A percentile compares a stretch with the other conserved stretches of the same genome.
phyloP scores from a whole-genome alignment of 176 grass and related monocot species.

The Aegilops tauschii region DNA sequence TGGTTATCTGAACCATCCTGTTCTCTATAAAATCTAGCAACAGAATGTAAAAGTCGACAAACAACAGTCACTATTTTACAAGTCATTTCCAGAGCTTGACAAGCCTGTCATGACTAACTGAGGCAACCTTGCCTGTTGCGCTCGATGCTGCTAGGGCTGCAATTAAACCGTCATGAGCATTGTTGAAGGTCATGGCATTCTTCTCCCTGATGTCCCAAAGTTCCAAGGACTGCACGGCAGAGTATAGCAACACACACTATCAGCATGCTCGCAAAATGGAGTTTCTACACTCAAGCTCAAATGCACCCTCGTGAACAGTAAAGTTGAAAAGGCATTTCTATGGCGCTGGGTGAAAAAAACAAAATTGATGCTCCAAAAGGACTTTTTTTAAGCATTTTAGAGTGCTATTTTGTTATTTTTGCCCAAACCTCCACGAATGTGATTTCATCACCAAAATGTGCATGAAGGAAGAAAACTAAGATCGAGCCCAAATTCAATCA shows the following conservation, averaged over 20 bases:
- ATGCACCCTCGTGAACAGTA: too few species aligned
- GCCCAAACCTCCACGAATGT: too few species aligned
- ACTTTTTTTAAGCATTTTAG: too few species aligned
- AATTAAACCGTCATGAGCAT: conserved; percentile 75
- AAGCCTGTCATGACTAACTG: conserved; percentile 81
- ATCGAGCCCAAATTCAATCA: too few species aligned
- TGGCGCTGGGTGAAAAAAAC: too few species aligned
- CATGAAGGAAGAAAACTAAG: too few species aligned
- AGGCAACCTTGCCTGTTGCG: conserved; percentile 78
- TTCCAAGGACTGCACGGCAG: conserved; percentile 76
- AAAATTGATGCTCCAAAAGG: too few species aligned
- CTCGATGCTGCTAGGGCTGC: conserved; percentile 77
- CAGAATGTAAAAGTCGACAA: conserved; percentile 16
- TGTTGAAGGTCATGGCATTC: conserved; percentile 67
- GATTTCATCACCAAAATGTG: too few species aligned
- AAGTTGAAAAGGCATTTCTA: too few species aligned
- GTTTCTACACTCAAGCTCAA: too few species aligned
- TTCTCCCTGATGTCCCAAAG: conserved; percentile 91
- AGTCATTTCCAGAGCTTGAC: conserved; percentile 94
- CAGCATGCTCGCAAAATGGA: neutral
- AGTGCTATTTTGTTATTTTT: too few species aligned
- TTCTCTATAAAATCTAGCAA: conserved; percentile 36
- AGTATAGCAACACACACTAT: neutral
- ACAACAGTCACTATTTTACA: conserved; percentile 24
- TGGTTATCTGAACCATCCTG: conserved; percentile 32